A percentile compares a stretch with the other conserved stretches of the same genome.
Evolutionary conservation across 306 rosid species (phyloP).

Genomic region (Medicago arabica): DNA sequence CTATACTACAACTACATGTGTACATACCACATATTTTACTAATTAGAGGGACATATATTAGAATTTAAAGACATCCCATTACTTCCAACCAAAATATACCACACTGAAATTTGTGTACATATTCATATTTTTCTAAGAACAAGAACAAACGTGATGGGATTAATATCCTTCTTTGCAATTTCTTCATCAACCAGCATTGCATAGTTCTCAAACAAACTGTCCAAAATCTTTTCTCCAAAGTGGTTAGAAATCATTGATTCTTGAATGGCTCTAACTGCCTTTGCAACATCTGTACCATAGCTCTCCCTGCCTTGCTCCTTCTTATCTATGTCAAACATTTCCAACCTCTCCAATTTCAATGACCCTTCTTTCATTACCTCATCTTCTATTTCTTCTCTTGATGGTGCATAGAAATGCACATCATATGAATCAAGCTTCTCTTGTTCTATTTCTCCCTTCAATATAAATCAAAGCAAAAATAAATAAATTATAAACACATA

Average conservation of each 20-base stretch:
- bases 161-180: constrained; percentile 60
- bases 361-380: constrained; percentile 77
- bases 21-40: background rate
- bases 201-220: constrained; percentile 65
- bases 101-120: background rate
- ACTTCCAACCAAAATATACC: background rate
- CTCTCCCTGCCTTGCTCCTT: constrained; percentile 47
- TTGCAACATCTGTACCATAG: constrained; percentile 67
- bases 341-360: constrained; percentile 66
- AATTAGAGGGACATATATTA: background rate
- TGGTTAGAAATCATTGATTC: constrained; percentile 78
- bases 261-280: constrained; percentile 85
- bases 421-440: constrained; percentile 82
- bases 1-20: background rate
- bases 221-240: constrained; percentile 77
- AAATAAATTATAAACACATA: background rate
- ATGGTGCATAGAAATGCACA: constrained; percentile 92
- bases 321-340: constrained; percentile 63
- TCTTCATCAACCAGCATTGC: constrained; percentile 67
- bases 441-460: constrained; percentile 70
- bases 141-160: constrained; percentile 62
- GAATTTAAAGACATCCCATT: background rate
- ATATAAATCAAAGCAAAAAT: background rate
- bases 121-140: constrained; percentile 63
- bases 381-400: constrained; percentile 74